Evolutionary conservation across 208 protist genomes (phyloP).

Genomic region (Leptomonas pyrrhocoris): DNA sequence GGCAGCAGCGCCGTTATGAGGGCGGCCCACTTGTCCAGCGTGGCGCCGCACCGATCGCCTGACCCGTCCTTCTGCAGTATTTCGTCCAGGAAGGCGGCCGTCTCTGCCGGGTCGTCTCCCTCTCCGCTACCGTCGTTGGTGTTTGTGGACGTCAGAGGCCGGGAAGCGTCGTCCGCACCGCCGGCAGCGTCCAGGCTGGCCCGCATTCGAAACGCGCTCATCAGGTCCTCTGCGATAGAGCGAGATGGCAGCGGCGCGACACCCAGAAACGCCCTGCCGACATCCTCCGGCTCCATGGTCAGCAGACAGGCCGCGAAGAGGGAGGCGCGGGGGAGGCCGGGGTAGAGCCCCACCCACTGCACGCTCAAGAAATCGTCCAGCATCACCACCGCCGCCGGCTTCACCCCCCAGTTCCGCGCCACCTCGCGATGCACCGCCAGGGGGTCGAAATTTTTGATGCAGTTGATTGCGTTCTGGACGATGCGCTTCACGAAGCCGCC

Average conservation of each 20-base stretch:
- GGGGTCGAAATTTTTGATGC: slow-evolving; percentile 52
- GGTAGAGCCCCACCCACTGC: slow-evolving; percentile 65
- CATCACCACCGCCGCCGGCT: slow-evolving; percentile 71
- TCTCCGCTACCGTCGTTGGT: neutral
- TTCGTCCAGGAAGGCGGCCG: slow-evolving; percentile 6
- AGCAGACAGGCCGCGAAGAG: slow-evolving; percentile 74
- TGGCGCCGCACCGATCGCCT: slow-evolving; percentile 20
- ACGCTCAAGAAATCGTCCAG: slow-evolving; percentile 70
- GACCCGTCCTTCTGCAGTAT: neutral
- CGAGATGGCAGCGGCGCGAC: slow-evolving; percentile 45
- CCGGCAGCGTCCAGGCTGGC: slow-evolving; percentile 11
- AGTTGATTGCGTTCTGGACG: slow-evolving; percentile 62
- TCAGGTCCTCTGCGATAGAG: slow-evolving; percentile 73
- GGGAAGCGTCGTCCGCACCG: neutral
- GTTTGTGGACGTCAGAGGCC: neutral
- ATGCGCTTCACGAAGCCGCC: slow-evolving; percentile 72
- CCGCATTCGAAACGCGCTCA: slow-evolving; percentile 75
- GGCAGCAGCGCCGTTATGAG: slow-evolving; percentile 36
- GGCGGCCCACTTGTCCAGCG: slow-evolving; percentile 37
- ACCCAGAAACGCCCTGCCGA: slow-evolving; percentile 63
- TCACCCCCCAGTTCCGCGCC: slow-evolving; percentile 82
- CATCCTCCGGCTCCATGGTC: slow-evolving; percentile 81
- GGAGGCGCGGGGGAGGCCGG: slow-evolving; percentile 53
- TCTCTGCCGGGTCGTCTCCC: neutral
- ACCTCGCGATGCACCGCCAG: slow-evolving; percentile 75